Conservation (phyloP, 495 filamentous ascomycete genomes). For the Echria macrotheca region DNA sequence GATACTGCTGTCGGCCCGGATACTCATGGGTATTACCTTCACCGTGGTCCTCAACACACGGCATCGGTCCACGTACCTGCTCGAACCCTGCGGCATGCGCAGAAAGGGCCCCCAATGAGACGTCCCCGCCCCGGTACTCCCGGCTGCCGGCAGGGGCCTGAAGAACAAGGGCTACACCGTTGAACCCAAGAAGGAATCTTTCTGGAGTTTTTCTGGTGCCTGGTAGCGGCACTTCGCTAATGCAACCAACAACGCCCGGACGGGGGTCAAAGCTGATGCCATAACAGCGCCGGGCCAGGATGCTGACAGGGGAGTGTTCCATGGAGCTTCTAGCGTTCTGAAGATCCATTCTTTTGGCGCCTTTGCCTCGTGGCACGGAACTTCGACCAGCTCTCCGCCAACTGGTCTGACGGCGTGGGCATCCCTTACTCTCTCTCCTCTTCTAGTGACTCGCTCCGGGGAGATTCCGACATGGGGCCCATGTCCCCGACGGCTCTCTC, state of each 20-base stretch:
- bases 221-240: slow-evolving; percentile 11
- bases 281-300: slow-evolving; percentile 8
- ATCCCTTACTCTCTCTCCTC: not conserved
- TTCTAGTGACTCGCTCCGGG: too few species aligned
- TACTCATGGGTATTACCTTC: too few species aligned
- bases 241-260: slow-evolving; percentile 1
- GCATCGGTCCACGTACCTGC: not conserved
- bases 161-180: slow-evolving; percentile 3
- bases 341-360: slow-evolving; percentile 1
- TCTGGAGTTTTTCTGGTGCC: slow-evolving; percentile 18
- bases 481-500: not conserved
- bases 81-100: not conserved
- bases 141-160: not conserved
- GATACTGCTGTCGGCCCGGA: too few species aligned
- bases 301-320: slow-evolving; percentile 15
- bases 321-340: slow-evolving; percentile 11
- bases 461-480: not conserved
- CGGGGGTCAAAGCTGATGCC: slow-evolving; percentile 11
- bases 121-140: not conserved
- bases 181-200: slow-evolving; percentile 16
- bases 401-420: not conserved
- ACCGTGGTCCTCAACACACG: too few species aligned
- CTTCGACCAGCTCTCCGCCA: slow-evolving; percentile 8
- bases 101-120: slow-evolving; percentile 8
- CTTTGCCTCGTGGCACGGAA: slow-evolving; percentile 7